Conservation (phyloP, 164 flowering plant genomes). For the Houttuynia cordata region DNA sequence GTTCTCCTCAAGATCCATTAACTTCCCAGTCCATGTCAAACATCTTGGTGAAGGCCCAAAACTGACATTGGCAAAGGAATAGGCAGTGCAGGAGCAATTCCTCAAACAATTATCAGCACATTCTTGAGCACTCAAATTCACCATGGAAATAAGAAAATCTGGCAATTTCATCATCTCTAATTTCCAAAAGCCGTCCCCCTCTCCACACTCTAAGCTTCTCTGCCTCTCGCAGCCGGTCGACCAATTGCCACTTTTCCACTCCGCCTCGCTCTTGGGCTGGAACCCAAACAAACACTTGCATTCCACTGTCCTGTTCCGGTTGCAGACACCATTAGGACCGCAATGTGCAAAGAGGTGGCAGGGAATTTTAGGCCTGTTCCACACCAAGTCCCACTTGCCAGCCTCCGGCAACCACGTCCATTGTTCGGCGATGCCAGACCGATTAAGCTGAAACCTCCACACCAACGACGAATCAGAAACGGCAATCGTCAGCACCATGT, state of each 20-base stretch:
- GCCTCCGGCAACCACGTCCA: neutral
- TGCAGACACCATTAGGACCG: slow-evolving; percentile 1
- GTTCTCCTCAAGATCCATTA: neutral
- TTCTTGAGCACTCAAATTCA: neutral
- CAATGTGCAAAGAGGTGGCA: neutral
- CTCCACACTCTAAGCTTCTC: neutral
- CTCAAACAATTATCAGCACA: neutral
- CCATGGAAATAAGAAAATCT: slow-evolving; percentile 4
- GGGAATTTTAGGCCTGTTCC: slow-evolving; percentile 1
- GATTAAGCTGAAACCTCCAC: neutral
- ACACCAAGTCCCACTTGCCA: neutral
- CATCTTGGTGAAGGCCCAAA: slow-evolving; percentile 1
- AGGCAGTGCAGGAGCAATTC: slow-evolving; percentile 6
- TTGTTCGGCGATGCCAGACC: neutral
- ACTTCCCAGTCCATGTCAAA: slow-evolving; percentile 1
- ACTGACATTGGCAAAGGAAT: slow-evolving; percentile 1
- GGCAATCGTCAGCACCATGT: neutral
- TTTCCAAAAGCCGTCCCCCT: slow-evolving; percentile 5
- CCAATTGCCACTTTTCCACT: slow-evolving; percentile 8
- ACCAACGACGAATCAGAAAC: neutral
- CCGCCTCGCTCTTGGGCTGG: slow-evolving; percentile 12
- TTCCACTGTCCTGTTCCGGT: neutral
- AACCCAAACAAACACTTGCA: slow-evolving; percentile 32
- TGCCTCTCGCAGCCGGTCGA: slow-evolving; percentile 5
- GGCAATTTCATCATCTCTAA: slow-evolving; percentile 21